These are phyloP conservation scores for Gloeostereum incarnatum DNA, from an alignment of 768 basidiomycete species.

Conservation along the genomic window DNA sequence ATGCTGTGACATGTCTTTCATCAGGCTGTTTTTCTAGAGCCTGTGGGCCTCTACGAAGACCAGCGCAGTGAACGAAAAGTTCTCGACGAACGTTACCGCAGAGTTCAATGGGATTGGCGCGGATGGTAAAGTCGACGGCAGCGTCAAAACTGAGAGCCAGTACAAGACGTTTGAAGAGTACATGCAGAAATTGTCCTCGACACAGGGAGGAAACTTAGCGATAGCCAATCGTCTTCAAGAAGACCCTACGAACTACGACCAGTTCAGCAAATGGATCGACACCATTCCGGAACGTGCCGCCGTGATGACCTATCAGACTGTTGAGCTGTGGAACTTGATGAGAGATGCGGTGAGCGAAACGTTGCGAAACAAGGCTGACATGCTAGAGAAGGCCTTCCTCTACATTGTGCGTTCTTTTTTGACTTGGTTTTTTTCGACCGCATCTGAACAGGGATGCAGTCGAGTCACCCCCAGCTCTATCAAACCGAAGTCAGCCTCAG, in stretches of 20 bases:
- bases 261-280: conserved; percentile 3
- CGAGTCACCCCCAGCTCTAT: conserved; percentile 1
- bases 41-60: conserved; percentile 5
- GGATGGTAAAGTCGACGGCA: conserved; percentile 1
- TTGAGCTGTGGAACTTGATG: conserved; percentile 10
- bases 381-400: conserved; percentile 3
- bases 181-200: conserved; percentile 5
- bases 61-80: conserved; percentile 1
- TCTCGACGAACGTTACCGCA: conserved; percentile 6
- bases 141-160: conserved; percentile 1
- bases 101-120: conserved; percentile 6
- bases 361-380: conserved; percentile 22
- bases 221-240: not conserved
- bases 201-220: conserved; percentile 6
- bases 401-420: no score
- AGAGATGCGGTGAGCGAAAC: conserved; percentile 8
- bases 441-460: no score
- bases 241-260: conserved; percentile 4
- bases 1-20: not conserved
- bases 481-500: not conserved
- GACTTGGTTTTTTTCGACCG: no score
- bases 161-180: conserved; percentile 5
- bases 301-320: conserved; percentile 5
- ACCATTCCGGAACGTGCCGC: not conserved
- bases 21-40: not conserved